Evolutionary conservation across 2,329 filamentous ascomycete genomes (phyloP).

Genomic region (Leptographium lundbergii): DNA sequence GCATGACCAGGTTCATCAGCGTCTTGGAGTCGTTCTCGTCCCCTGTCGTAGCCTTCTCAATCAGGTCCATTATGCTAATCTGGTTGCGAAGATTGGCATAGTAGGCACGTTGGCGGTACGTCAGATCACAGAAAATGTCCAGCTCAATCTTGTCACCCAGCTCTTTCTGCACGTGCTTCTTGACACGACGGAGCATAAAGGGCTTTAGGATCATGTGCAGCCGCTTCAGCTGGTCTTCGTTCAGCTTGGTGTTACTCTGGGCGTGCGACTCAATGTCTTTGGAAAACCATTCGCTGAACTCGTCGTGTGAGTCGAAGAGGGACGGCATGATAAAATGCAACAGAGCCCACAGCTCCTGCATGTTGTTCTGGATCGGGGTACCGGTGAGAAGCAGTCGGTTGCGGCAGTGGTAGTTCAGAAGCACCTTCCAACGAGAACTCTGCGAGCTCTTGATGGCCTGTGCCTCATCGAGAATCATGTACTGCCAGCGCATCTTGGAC

Average conservation of each 20-base stretch:
- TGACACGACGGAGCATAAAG: constrained; percentile 98
- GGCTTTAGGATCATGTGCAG: constrained; percentile 98
- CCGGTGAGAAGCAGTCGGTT: constrained; percentile 89
- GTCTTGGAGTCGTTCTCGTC: constrained; percentile 93
- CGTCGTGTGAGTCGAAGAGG: constrained; percentile 85
- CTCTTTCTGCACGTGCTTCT: constrained; percentile 99
- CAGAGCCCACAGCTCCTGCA: constrained; percentile 97
- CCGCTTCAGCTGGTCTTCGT: constrained; percentile 93
- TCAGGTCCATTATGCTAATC: constrained; percentile 96
- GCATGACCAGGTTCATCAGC: constrained; percentile 98
- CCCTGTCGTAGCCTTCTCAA: constrained; percentile 89
- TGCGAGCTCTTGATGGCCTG: constrained; percentile 98
- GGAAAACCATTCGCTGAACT: constrained; percentile 89
- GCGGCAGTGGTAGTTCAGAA: constrained; percentile 87
- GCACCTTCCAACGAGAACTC: constrained; percentile 92
- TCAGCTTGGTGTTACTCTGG: constrained; percentile 98
- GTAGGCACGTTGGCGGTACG: constrained; percentile 87
- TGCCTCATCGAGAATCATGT: constrained; percentile 98
- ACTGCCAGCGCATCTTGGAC: constrained; percentile 98
- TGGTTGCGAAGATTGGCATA: constrained; percentile 89
- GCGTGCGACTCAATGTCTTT: constrained; percentile 97
- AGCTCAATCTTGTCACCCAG: constrained; percentile 97
- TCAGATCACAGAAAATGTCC: constrained; percentile 92
- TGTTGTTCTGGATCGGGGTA: constrained; percentile 98
- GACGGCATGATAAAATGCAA: constrained; percentile 99